These are phyloP conservation scores for Flaveria robusta DNA, from an alignment of 129 eudicot species.

Conservation along the genomic window DNA sequence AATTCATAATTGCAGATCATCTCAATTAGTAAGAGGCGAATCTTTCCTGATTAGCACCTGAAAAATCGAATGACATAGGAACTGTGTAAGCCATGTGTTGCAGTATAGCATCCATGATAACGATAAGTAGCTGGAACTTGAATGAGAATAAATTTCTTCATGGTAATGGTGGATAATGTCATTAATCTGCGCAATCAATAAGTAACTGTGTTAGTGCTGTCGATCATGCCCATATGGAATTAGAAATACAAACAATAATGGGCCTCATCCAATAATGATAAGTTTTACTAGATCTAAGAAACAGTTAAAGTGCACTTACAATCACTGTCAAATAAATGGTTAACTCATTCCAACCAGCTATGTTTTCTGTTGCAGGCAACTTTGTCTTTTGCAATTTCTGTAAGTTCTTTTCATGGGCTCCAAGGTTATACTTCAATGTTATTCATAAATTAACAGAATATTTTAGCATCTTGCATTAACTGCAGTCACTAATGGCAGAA, in stretches of 20 bases:
- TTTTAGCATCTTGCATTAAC: conserved; percentile 5
- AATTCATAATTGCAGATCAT: neutral
- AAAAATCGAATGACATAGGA: neutral
- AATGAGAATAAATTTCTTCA: neutral
- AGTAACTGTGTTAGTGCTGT: conserved; percentile 7
- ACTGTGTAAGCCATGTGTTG: neutral
- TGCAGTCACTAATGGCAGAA: neutral
- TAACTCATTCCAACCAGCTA: conserved; percentile 11
- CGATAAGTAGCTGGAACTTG: neutral
- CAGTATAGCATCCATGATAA: neutral
- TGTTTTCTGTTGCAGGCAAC: neutral
- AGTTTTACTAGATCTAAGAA: conserved; percentile 8
- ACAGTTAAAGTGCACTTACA: conserved; percentile 25
- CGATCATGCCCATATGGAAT: conserved; percentile 19
- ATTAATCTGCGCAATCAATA: conserved; percentile 18
- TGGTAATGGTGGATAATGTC: conserved; percentile 14
- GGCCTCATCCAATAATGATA: conserved; percentile 13
- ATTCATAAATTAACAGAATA: neutral
- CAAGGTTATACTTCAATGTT: neutral
- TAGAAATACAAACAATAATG: conserved; percentile 1
- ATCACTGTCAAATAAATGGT: neutral
- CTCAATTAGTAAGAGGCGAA: conserved; percentile 14
- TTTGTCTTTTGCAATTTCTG: neutral
- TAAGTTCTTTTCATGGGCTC: neutral
- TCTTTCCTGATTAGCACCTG: neutral